phyloP scores from a whole-genome alignment of 257 asterid genomes.

The Forsythia suspensa region DNA sequence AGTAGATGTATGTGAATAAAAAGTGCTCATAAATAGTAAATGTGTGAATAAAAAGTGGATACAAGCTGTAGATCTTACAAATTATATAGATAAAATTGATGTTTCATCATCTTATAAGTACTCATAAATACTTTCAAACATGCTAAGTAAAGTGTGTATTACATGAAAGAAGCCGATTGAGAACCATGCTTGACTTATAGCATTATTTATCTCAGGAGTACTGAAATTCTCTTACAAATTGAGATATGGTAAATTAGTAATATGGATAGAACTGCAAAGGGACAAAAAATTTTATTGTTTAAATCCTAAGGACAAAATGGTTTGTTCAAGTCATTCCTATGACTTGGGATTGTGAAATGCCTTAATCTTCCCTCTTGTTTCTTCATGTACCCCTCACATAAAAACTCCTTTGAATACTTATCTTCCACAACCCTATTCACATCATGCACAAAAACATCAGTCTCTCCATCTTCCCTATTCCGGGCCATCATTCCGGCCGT shows the following conservation, averaged over 20 bases:
- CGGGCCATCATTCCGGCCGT: conserved; percentile 98
- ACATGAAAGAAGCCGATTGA: too few species aligned
- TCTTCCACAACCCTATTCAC: conserved; percentile 87
- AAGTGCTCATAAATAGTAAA: too few species aligned
- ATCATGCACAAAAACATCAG: conserved; percentile 86
- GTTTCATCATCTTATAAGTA: too few species aligned
- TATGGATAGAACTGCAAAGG: not conserved
- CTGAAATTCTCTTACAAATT: not conserved
- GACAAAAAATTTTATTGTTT: not conserved
- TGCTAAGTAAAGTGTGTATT: too few species aligned
- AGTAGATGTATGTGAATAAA: too few species aligned
- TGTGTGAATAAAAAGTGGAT: too few species aligned
- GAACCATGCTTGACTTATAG: not conserved
- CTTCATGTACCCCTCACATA: conserved; percentile 80
- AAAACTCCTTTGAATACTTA: conserved; percentile 58
- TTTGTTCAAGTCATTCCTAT: conserved; percentile 45
- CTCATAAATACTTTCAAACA: too few species aligned
- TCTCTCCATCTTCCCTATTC: conserved; percentile 48
- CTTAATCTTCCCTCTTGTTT: conserved; percentile 78
- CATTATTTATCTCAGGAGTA: not conserved
- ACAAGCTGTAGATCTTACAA: too few species aligned
- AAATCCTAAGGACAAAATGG: conserved; percentile 69
- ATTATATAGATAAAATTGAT: too few species aligned
- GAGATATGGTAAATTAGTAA: not conserved
- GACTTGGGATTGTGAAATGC: conserved; percentile 75